phyloP scores from a whole-genome alignment of 2,329 filamentous ascomycete species.

The Hypoxylon sp. region DNA sequence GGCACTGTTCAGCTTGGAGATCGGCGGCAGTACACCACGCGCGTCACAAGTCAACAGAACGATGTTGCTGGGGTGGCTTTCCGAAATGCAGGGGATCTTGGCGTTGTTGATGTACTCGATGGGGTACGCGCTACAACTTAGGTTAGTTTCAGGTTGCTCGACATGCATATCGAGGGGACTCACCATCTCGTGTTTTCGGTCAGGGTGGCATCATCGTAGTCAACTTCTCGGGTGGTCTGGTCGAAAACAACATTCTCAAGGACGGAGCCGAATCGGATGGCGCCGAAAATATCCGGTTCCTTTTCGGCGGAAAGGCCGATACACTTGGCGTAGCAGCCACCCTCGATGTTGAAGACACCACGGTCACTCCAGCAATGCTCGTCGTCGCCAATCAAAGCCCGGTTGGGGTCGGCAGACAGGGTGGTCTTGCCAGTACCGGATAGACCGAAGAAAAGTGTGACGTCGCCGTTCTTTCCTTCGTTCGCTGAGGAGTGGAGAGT shows the following conservation, averaged over 20 bases:
- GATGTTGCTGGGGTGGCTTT: conserved; percentile 94
- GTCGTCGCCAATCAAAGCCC: conserved; percentile 95
- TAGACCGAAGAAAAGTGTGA: conserved; percentile 99
- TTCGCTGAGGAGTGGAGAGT: conserved; percentile 99
- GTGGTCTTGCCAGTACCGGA: conserved; percentile 99
- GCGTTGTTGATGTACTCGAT: conserved; percentile 99
- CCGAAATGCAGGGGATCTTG: conserved; percentile 94
- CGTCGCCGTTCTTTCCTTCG: conserved; percentile 92
- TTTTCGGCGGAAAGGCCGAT: conserved; percentile 98
- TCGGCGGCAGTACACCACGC: conserved; percentile 94
- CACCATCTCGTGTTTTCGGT: conserved; percentile 96
- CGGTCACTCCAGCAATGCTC: conserved; percentile 99
- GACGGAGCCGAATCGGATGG: conserved; percentile 96
- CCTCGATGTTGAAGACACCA: conserved; percentile 99
- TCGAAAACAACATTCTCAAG: conserved; percentile 99
- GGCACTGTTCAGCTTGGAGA: conserved; percentile 92
- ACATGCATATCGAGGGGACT: conserved; percentile 30
- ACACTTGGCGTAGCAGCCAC: conserved; percentile 99
- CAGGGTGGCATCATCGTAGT: conserved; percentile 94
- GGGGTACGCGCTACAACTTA: conserved; percentile 77
- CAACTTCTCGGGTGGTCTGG: conserved; percentile 86
- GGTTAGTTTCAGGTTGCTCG: conserved; percentile 26
- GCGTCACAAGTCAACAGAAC: conserved; percentile 98
- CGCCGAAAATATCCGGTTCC: conserved; percentile 97
- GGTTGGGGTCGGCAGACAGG: conserved; percentile 95